Evolutionary conservation across 164 flowering plant species (phyloP).

Genomic region (Dillenia suffruticosa): DNA sequence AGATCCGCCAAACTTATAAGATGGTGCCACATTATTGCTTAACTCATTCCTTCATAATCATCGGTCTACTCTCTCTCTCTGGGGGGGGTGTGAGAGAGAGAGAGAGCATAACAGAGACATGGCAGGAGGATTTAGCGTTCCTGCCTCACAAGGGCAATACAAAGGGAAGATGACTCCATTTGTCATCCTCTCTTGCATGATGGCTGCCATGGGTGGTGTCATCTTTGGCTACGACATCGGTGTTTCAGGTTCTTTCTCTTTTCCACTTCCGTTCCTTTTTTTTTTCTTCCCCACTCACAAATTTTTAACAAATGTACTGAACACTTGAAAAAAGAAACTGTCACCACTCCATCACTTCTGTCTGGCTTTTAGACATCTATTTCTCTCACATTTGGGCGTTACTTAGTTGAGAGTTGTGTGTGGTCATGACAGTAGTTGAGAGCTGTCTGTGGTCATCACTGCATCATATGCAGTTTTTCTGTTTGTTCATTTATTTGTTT

Average conservation of each 20-base stretch:
- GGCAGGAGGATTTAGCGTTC: conserved; percentile 25
- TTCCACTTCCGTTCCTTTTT: background rate
- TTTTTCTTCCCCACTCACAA: background rate
- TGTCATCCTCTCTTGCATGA: conserved; percentile 48
- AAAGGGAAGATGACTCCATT: conserved; percentile 46
- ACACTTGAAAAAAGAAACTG: too few relatives aligned
- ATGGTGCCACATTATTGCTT: too few relatives aligned
- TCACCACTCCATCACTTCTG: too few relatives aligned
- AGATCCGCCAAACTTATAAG: too few relatives aligned
- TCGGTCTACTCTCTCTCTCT: too few relatives aligned
- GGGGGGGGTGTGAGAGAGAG: too few relatives aligned
- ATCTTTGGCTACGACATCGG: conserved; percentile 44
- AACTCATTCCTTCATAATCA: too few relatives aligned
- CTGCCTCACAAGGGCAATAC: conserved; percentile 22
- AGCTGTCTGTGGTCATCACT: too few relatives aligned
- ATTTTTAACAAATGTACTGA: background rate
- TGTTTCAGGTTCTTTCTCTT: conserved; percentile 31
- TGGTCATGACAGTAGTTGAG: too few relatives aligned
- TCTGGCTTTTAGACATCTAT: too few relatives aligned
- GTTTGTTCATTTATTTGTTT: background rate
- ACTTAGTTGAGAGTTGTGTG: too few relatives aligned
- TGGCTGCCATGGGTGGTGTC: conserved; percentile 55
- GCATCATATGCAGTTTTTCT: background rate
- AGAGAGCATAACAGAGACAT: conserved; percentile 7
- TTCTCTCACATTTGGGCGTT: too few relatives aligned